Evolutionary conservation across 345 rosid species (phyloP).

Genomic region (Pugionium cornutum): DNA sequence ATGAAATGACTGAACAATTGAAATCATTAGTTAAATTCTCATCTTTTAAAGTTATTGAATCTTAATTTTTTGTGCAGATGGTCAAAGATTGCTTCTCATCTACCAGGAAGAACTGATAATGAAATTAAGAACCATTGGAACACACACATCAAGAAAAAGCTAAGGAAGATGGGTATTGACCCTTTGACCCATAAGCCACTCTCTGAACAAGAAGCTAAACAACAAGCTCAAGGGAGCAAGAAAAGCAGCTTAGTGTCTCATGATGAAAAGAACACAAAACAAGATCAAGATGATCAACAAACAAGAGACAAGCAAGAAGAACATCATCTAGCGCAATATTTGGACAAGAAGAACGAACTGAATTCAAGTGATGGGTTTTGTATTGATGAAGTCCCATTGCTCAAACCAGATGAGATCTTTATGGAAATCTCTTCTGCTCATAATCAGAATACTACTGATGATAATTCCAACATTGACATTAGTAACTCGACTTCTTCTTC

Average conservation of each 20-base stretch:
- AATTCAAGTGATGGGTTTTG: slow-evolving; percentile 49
- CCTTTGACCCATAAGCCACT: slow-evolving; percentile 83
- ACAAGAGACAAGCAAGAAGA: slow-evolving; percentile 17
- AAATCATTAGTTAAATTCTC: neutral
- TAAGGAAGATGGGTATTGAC: slow-evolving; percentile 89
- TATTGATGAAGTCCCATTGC: slow-evolving; percentile 77
- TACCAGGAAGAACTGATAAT: slow-evolving; percentile 98
- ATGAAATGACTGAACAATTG: slow-evolving; percentile 13
- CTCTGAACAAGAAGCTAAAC: slow-evolving; percentile 28
- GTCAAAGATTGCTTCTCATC: slow-evolving; percentile 97
- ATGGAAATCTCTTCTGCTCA: slow-evolving; percentile 31
- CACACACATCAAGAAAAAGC: slow-evolving; percentile 91
- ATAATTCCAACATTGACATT: slow-evolving; percentile 19
- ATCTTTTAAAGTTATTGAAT: neutral
- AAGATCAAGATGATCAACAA: slow-evolving; percentile 25
- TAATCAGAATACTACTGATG: slow-evolving; percentile 43
- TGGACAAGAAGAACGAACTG: slow-evolving; percentile 23
- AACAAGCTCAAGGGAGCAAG: slow-evolving; percentile 26
- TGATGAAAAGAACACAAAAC: slow-evolving; percentile 23
- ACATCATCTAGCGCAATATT: slow-evolving; percentile 20
- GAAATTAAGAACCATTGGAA: slow-evolving; percentile 99
- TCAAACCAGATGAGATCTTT: slow-evolving; percentile 66
- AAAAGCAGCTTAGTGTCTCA: slow-evolving; percentile 32
- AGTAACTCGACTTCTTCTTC: slow-evolving; percentile 32
- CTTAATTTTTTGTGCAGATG: slow-evolving; percentile 54